Evolutionary conservation across 2,329 filamentous ascomycete genomes (phyloP), one percentile per base, ranked within the genome.

Genomic region (Alternaria longipes): DNA sequence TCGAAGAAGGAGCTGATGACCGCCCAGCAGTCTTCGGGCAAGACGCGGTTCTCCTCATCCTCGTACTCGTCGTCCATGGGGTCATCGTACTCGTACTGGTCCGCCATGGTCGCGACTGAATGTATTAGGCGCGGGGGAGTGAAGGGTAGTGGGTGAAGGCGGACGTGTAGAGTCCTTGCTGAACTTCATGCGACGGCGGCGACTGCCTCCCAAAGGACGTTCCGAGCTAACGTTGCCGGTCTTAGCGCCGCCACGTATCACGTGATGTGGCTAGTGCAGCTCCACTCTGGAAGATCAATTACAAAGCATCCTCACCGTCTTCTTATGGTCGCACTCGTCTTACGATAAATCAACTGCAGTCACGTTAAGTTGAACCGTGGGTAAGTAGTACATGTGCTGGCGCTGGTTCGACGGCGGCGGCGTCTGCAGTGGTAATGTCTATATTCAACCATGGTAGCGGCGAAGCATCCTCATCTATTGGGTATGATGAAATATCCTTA

Each of bases 1-100:
- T 97, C 93, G 82, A 99, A 99, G 84, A 97, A 98, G 9, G 95
- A 91, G 58, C 92, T 93, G 78, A 99, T 98, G 75, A 98, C 94
- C 67, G 91, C 91, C 95, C 96, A 99, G 84, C 93, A 97, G 82
- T 99, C 96, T 83, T 98, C 95, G 63, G 94, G 92, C 26, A 94
- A 97, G 82, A 98, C 84, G 62, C 85, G 82, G 64, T 89, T 86
- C 36, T 87, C 75, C 41, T 83, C 87, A 76, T 93, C 92, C 65
- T 89, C 86, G 54, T 86, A 84, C 30, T 60, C 56, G 57, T 87
- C 85, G 72, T 85, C 85, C n/a, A 54, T 54, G 40, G 36, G 26
- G 16, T 54, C 51, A 41, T 54, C 51, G 28, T 54, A 42, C 5
- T 44, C 51, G 26, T 45, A 54, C 30, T 40, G 46, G 62, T 85